Percentiles rank a stretch among this genome's conserved stretches.
phyloP scores from a whole-genome alignment of 148 eudicot species.

The Selenicereus undatus region DNA sequence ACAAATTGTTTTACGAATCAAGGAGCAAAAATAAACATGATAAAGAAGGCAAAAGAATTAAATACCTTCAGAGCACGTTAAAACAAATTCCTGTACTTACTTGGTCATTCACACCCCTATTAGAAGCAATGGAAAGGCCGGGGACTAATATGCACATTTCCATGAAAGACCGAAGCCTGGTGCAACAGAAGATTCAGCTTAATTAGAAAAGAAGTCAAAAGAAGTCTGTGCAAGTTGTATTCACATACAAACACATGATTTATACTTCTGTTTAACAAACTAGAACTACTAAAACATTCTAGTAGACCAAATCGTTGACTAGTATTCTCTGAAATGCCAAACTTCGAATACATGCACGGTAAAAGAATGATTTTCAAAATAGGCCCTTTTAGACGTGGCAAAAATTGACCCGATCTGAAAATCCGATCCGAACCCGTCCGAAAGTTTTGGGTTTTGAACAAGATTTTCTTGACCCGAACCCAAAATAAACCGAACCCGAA shows the following conservation, averaged over 20 bases:
- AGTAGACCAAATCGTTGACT: too few relatives aligned
- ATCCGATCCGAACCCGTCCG: too few relatives aligned
- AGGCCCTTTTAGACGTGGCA: too few relatives aligned
- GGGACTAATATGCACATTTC: constrained; percentile 90
- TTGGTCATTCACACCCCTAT: constrained; percentile 33
- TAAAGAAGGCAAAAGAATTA: not conserved
- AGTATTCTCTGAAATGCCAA: not conserved
- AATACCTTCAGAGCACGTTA: not conserved
- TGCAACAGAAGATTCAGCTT: constrained; percentile 11
- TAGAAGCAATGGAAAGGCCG: constrained; percentile 46
- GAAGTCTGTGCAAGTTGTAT: not conserved
- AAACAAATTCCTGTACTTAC: constrained; percentile 33
- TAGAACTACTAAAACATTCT: too few relatives aligned
- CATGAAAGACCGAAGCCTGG: constrained; percentile 92
- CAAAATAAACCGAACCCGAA: too few relatives aligned
- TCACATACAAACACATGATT: not conserved
- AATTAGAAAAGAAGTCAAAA: not conserved
- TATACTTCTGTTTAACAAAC: not conserved
- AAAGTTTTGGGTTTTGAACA: too few relatives aligned
- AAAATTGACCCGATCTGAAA: too few relatives aligned
- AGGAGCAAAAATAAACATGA: not conserved
- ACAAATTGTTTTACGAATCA: not conserved
- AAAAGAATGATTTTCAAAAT: too few relatives aligned
- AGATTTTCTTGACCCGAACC: too few relatives aligned
- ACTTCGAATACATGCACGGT: too few relatives aligned